Conservation (phyloP, 768 basidiomycete species). For the Tulasnella sp. region DNA sequence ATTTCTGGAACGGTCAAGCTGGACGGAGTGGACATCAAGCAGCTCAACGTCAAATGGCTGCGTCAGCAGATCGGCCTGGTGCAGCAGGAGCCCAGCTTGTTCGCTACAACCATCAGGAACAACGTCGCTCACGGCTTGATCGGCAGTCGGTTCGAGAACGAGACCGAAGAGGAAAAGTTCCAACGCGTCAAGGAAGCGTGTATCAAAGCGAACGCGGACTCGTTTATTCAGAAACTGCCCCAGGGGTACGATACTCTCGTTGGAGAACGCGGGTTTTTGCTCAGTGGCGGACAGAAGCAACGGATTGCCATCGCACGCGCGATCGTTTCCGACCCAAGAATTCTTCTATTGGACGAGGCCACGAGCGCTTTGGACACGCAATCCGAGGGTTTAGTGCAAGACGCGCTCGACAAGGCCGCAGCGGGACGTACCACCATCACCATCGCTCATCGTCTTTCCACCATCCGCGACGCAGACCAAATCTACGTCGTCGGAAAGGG, state of each 20-base stretch:
- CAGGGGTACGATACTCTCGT: slow-evolving; percentile 52
- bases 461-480: slow-evolving; percentile 48
- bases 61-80: slow-evolving; percentile 48
- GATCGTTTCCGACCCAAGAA: slow-evolving; percentile 50
- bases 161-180: slow-evolving; percentile 51
- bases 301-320: slow-evolving; percentile 52
- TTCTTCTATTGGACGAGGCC: slow-evolving; percentile 85
- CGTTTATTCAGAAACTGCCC: slow-evolving; percentile 50
- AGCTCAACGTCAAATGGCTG: slow-evolving; percentile 47
- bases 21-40: slow-evolving; percentile 61
- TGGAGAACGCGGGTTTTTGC: slow-evolving; percentile 52
- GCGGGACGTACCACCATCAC: slow-evolving; percentile 51
- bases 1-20: slow-evolving; percentile 65
- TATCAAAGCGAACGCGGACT: slow-evolving; percentile 52
- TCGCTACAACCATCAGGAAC: slow-evolving; percentile 49
- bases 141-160: slow-evolving; percentile 47
- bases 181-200: slow-evolving; percentile 49
- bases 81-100: slow-evolving; percentile 48
- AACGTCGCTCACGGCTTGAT: slow-evolving; percentile 55
- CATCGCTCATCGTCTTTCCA: slow-evolving; percentile 47
- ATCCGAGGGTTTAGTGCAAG: slow-evolving; percentile 82
- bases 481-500: slow-evolving; percentile 52
- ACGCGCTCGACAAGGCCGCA: slow-evolving; percentile 70
- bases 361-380: slow-evolving; percentile 89
- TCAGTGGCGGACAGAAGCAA: slow-evolving; percentile 56